Evolutionary conservation across 495 filamentous ascomycete species (phyloP), one percentile per base, ranked within the genome.

Genomic region (Mycothermus thermophilus): DNA sequence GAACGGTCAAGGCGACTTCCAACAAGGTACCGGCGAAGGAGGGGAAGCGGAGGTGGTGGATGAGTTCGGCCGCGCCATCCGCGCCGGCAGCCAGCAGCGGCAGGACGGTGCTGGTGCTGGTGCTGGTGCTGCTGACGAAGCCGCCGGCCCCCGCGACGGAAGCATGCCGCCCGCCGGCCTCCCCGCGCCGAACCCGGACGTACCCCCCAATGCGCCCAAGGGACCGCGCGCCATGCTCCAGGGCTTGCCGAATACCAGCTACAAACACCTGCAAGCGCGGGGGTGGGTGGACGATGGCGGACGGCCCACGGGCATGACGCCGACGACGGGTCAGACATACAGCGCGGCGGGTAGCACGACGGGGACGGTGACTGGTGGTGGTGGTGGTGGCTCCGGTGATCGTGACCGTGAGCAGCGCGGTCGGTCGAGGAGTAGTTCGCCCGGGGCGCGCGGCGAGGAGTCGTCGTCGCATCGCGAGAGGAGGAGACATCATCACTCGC

Each of bases 221-320:
- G 90, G 84, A 1, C 90, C 90, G 2, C 86, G 90, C 57, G 90
- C 92, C 12, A 85, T 96, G 77, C 65, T 92, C 42, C 75, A 88
- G 48, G 86, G 87, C 12, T 67, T 78, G 14, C 77, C 81, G 33
- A 87, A 86, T 55, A 82, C 77, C 28, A 78, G 76, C 53, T 68
- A 74, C 46, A 54, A 54, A 34, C 56, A 64, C 36, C 51, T 73
- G 27, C 63, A 66, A 55, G 66, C 62, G 25, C 54, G 67, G 39
- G 62, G 63, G 37, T 58, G 52, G 46, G 58, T 66, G 12, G 47
- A 52, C 30, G 56, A 62, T 42, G 50, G 56, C 33, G 53, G 50
- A 39, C 44, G 51, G 12, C 45, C 50, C 16, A 60, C 55, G 34
- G 51, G 54, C 15, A 53, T 47, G n/a, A n/a, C n/a, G n/a, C n/a